Evolutionary conservation across 192 early-diverging fungal species (phyloP).

Genomic region (Coemansia sp.): DNA sequence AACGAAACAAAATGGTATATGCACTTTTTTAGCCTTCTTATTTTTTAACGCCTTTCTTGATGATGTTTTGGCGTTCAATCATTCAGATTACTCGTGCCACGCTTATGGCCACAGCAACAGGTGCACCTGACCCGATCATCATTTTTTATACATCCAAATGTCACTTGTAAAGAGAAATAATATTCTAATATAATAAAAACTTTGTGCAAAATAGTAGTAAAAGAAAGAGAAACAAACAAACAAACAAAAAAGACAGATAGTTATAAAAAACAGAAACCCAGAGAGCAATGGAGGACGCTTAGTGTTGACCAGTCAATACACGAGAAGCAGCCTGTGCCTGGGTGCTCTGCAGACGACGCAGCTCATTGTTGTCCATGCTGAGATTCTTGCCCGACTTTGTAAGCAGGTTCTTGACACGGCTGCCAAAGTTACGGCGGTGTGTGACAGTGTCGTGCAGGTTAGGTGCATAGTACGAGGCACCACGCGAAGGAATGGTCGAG

Average conservation of each 20-base stretch:
- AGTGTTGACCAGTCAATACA: slow-evolving; percentile 40
- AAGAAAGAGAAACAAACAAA: slow-evolving; percentile 4
- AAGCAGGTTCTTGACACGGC: slow-evolving; percentile 49
- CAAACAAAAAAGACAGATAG: neutral
- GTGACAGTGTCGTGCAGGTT: slow-evolving; percentile 57
- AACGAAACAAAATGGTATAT: too few species aligned
- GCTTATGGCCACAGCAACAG: too few species aligned
- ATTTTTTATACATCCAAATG: too few species aligned
- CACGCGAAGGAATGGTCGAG: slow-evolving; percentile 60
- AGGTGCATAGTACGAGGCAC: slow-evolving; percentile 63
- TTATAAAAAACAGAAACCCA: neutral
- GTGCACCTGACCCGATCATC: too few species aligned
- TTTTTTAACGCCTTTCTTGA: too few species aligned
- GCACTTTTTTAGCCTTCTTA: too few species aligned
- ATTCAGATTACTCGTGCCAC: too few species aligned
- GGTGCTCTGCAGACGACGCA: slow-evolving; percentile 72
- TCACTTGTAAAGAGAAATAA: neutral
- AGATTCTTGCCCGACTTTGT: slow-evolving; percentile 60
- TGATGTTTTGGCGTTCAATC: too few species aligned
- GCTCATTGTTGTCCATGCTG: slow-evolving; percentile 63
- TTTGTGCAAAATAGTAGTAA: slow-evolving; percentile 1
- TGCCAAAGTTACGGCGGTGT: slow-evolving; percentile 58
- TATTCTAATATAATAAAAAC: neutral
- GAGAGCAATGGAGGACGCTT: neutral
- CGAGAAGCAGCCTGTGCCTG: slow-evolving; percentile 63